Evolutionary conservation across 2,329 filamentous ascomycete genomes (phyloP), one percentile per base, ranked within the genome.

Genomic region (Pseudogymnoascus sp.): DNA sequence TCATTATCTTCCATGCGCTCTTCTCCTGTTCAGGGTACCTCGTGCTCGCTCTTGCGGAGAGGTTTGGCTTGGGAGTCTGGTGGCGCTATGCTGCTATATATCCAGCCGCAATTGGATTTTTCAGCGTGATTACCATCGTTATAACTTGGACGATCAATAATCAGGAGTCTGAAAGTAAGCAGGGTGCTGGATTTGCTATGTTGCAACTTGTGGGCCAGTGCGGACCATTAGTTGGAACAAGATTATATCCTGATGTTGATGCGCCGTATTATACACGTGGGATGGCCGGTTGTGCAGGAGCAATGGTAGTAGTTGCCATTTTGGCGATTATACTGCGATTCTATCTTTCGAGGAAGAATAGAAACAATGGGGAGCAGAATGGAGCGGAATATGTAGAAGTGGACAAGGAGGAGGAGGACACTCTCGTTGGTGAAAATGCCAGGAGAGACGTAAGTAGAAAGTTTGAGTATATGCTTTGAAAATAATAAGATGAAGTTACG

Each of bases 91-190:
- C 88, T 5, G 89, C 87, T 64, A 82, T 96, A 6, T 96, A 89
- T 73, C 91, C 90, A 0, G 91, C 92, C 1, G 84, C 87, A 1
- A 79, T 86, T 0, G 92, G 92, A 3, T 95, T 96, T 76, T 93
- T 96, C 79, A 87, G 84, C 65, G 89, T 91, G 19, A 89, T 96
- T 64, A 92, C 91, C 0, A 81, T 96, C 34, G 88, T 93, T 69
- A 90, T 96, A 64, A 89, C 90, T 1, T 96, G 92, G 92, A 90
- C 85, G 37, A 84, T 96, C 72, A 96, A 96, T 73, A 96, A 96
- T 75, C 90, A 95, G 73, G 78, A 83, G 62, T 85, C 80, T 11
- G 85, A 87, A 66, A 84, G 83, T 62, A 84, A 85, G 6, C 89
- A 90, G 68, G 90, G 90, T 0, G 85, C 85, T 1, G 90, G 89